Evolutionary conservation across 1,139 yeast species (phyloP).

Genomic region (Pichia sp.): DNA sequence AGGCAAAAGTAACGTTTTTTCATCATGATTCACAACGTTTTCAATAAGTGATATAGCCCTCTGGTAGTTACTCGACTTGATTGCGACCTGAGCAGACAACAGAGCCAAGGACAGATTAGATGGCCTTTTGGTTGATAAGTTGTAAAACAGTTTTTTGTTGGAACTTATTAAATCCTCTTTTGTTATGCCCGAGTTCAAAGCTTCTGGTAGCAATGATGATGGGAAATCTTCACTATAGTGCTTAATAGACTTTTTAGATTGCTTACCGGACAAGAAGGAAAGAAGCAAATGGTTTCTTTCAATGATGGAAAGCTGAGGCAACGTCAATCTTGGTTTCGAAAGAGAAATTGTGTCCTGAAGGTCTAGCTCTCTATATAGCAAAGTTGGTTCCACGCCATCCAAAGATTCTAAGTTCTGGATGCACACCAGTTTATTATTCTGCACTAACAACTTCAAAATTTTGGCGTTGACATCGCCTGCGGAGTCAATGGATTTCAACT

Average conservation of each 20-base stretch:
- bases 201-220: slow-evolving; percentile 24
- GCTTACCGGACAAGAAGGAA: slow-evolving; percentile 38
- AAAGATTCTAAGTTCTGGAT: slow-evolving; percentile 1
- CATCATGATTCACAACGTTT: slow-evolving; percentile 28
- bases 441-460: slow-evolving; percentile 23
- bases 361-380: slow-evolving; percentile 42
- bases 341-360: slow-evolving; percentile 39
- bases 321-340: slow-evolving; percentile 40
- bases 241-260: slow-evolving; percentile 18
- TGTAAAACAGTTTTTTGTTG: slow-evolving; percentile 14
- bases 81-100: slow-evolving; percentile 45
- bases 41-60: slow-evolving; percentile 46
- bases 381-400: slow-evolving; percentile 27
- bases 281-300: slow-evolving; percentile 42
- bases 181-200: slow-evolving; percentile 14
- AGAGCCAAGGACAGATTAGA: slow-evolving; percentile 37
- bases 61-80: slow-evolving; percentile 38
- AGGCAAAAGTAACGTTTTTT: slow-evolving; percentile 32
- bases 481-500: slow-evolving; percentile 16
- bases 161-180: background rate
- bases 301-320: slow-evolving; percentile 40
- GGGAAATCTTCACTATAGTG: slow-evolving; percentile 18
- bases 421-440: slow-evolving; percentile 24
- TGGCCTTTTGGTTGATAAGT: slow-evolving; percentile 24
- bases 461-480: slow-evolving; percentile 19